Base-by-base conservation (phyloP, 371 early-diverging fungal genomes). In the Basidiobolus meristosporus region DNA sequence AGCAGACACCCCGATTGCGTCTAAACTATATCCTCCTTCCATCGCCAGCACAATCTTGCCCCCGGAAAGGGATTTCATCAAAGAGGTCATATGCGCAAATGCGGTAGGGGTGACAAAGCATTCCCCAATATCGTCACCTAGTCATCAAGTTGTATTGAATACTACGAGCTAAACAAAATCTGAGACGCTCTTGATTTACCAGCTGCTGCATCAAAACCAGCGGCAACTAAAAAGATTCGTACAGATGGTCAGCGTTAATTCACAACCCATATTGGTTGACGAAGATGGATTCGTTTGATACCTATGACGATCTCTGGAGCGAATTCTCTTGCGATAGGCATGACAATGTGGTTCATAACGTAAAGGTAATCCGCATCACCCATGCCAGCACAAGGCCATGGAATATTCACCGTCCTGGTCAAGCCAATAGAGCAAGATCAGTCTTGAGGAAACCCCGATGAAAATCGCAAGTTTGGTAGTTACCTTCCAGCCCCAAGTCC, bases 151-250 rank as follows among this genome's bases (percentile, higher is more conserved):
- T 37, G 6, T 14, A 15, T 38, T 31, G 30, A 19, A 18, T 19
- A 39, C 19, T 14, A 28, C 21, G 29, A 19, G 41, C 3, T 33
- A 23, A 39, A 17, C 16, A 30, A 14, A 23, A 10, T 20, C 36
- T n/a, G n/a, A n/a, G n/a, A n/a, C n/a, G n/a, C n/a, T n/a, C n/a
- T n/a, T n/a, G n/a, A n/a, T n/a, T 34, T 51, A 55, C 62, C 74
- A 34, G 46, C 47, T 6, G 89, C 90, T 1, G 89, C 88, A 54
- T 93, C 95, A 46, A 91, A 93, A 1, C 95, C 95, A 23, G 85
- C 76, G 2, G 85, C 78, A 7, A 88, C 82, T 67, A 42, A 20
- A 12, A 12, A 35, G 17, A 35, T 31, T 19, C 12, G 35, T 9
- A 31, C 29, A 20, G 26, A 12, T 12, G 11, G 12, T 37, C 15